Evolutionary conservation across 2,329 filamentous ascomycete species (phyloP), one percentile per base, ranked within the genome.

Genomic region (Colletotrichum incanum): DNA sequence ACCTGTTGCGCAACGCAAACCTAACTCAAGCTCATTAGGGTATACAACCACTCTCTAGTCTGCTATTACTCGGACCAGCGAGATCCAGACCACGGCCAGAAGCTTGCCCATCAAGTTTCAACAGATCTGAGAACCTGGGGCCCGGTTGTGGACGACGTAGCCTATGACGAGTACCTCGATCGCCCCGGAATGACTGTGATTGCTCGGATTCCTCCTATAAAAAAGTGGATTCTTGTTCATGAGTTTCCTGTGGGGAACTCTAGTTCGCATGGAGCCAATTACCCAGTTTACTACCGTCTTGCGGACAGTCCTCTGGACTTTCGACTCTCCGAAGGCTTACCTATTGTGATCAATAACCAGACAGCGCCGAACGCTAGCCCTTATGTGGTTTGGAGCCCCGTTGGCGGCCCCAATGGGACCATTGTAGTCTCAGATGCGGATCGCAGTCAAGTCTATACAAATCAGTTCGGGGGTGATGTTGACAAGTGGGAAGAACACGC

Each of bases 1-100:
- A 18, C 16, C 14, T 28, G 6, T 9, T 28, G 23, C 8, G 14
- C 23, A 23, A 8, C 12, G 23, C 5, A 3, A 18, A 28, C 7
- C 49, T 50, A 18, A 50, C 23, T 26, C 47, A 3, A 23, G 5
- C 47, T 28, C 9, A 5, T 28, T 16, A 50, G 47, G 47, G 47
- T 26, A 26, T 50, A 50, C 23, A 50, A 50, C 23, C 23, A 50
- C 4, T 50, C 47, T 50, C 47, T 50, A 12, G 26, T 50, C 12
- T 50, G 47, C 47, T 50, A 50, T 12, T 50, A 50, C 14, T 50
- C 47, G 12, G 47, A 50, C 47, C 47, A 50, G 47, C 23, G 47
- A 7, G 47, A 50, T 23, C 47, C 47, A 1, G 26, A 50, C 12
- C 47, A 50, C 47, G 47, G 47, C 12, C 47, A 50, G 47, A 50